phyloP scores from a whole-genome alignment of 2,329 filamentous ascomycete genomes.

The Aspergillus costaricaensis region DNA sequence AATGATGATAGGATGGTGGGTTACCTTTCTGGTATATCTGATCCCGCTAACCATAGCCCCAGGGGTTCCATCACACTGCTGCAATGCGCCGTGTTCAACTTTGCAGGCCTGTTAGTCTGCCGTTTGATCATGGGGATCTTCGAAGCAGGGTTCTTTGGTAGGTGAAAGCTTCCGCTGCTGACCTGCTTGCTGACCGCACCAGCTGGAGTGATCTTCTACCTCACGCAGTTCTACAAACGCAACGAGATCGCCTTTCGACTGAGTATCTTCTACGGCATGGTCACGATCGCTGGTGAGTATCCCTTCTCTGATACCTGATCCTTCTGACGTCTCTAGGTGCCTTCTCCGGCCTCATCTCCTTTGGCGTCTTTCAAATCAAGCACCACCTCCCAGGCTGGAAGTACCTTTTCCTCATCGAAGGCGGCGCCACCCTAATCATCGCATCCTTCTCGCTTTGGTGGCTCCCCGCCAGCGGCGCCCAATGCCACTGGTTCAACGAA shows the following conservation, averaged over 20 bases:
- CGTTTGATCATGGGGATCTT: constrained; percentile 11
- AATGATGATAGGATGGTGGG: constrained; percentile 14
- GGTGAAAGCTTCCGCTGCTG: not conserved
- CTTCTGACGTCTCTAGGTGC: constrained; percentile 12
- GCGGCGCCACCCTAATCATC: constrained; percentile 41
- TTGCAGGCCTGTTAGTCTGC: constrained; percentile 7
- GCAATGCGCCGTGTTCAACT: constrained; percentile 4
- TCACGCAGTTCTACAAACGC: constrained; percentile 31
- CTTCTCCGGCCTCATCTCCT: constrained; percentile 38
- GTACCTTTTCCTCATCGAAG: constrained; percentile 51
- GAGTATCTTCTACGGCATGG: constrained; percentile 34
- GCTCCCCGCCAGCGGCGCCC: constrained; percentile 41
- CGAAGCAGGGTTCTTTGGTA: constrained; percentile 12
- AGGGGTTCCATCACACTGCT: constrained; percentile 7
- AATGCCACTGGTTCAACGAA: constrained; percentile 42
- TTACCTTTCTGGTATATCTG: not conserved
- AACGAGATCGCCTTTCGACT: constrained; percentile 31
- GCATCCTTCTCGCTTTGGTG: constrained; percentile 43
- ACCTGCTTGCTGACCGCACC: not conserved
- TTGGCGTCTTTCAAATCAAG: constrained; percentile 45
- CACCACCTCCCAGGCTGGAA: constrained; percentile 42
- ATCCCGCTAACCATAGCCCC: not conserved
- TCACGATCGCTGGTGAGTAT: constrained; percentile 26
- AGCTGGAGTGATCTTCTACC: constrained; percentile 19
- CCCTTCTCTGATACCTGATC: not conserved